Base-by-base conservation (phyloP, 2,329 filamentous ascomycete species). In the Pseudocercospora macadamiae region DNA sequence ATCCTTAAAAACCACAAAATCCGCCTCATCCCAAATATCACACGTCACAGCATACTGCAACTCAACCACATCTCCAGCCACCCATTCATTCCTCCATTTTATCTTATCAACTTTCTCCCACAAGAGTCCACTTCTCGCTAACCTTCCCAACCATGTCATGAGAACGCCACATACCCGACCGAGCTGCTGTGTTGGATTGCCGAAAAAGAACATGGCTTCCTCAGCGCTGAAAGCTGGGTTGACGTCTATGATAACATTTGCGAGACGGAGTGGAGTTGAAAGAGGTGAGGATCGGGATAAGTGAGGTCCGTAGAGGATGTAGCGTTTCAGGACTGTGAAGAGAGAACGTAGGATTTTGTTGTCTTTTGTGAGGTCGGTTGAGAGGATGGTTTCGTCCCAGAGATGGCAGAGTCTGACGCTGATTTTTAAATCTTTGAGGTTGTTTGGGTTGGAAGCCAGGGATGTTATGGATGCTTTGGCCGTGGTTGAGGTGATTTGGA, bases 271-370 rank as follows among this genome's bases (percentile, higher is more conserved):
- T 28, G 49, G 28, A 7, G 16, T 19, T 1, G 18, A 10, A 5
- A 48, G 12, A 21, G 14, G 23, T 10, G 10, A 14, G 16, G 18
- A 14, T 12, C 55, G 49, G 16, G 55, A 58, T 14, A 58, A 9
- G 28, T 58, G 37, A 3, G 55, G 55, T 1, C 55, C 55, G 2
- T 37, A 39, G 2, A 7, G 14, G 21, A 39, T 53, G 34, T 48
- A 54, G 26, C 47, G 39, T 37, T 45, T 49, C 2, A 58, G 39
- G 4, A 58, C 25, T 6, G 25, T 12, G 42, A 37, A 48, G 12
- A 58, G 2, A n/a, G 55, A 26, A 2, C 51, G 55, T 6, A 58
- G 9, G 49, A 58, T 49, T 47, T 44, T 47, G 25, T 58, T 58
- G 14, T 54, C 55, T 23, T 28, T 26, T 8, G 30, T 10, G 5